These are phyloP conservation scores for Saccharomycopsis fibuligera DNA, from an alignment of 805 yeast genomes.

Conservation along the genomic window DNA sequence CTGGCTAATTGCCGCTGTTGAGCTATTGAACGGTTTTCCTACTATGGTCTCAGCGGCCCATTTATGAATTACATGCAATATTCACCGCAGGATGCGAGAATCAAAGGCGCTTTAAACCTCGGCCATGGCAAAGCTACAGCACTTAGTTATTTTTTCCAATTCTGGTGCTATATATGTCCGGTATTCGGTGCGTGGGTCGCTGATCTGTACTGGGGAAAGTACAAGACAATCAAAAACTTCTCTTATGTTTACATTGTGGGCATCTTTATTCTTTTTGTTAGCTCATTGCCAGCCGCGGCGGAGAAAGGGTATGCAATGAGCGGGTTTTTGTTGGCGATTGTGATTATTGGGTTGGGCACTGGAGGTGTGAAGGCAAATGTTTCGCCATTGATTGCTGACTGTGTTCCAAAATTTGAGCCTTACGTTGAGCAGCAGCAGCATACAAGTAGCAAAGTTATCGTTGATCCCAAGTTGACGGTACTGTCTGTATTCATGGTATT, in stretches of 20 bases:
- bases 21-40: slow-evolving; percentile 80
- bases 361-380: slow-evolving; percentile 51
- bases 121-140: slow-evolving; percentile 64
- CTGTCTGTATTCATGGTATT: slow-evolving; percentile 37
- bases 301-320: slow-evolving; percentile 52
- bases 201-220: slow-evolving; percentile 70
- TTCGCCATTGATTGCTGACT: slow-evolving; percentile 14
- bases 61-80: slow-evolving; percentile 76
- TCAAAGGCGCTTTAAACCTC: slow-evolving; percentile 51
- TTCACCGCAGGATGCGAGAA: slow-evolving; percentile 32
- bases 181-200: slow-evolving; percentile 69
- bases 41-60: slow-evolving; percentile 71
- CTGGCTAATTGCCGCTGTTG: slow-evolving; percentile 70
- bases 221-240: slow-evolving; percentile 58
- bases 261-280: slow-evolving; percentile 56
- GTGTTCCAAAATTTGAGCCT: slow-evolving; percentile 33
- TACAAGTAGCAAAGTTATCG: slow-evolving; percentile 39
- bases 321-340: slow-evolving; percentile 52
- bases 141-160: slow-evolving; percentile 67
- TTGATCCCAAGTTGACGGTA: slow-evolving; percentile 16
- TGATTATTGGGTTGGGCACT: slow-evolving; percentile 58
- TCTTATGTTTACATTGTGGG: slow-evolving; percentile 56
- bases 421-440: too few relatives aligned
- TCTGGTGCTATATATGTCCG: slow-evolving; percentile 80
- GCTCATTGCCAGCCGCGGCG: slow-evolving; percentile 62